Evolutionary conservation across 306 rosid genomes (phyloP).

Genomic region (Canavalia ensiformis): DNA sequence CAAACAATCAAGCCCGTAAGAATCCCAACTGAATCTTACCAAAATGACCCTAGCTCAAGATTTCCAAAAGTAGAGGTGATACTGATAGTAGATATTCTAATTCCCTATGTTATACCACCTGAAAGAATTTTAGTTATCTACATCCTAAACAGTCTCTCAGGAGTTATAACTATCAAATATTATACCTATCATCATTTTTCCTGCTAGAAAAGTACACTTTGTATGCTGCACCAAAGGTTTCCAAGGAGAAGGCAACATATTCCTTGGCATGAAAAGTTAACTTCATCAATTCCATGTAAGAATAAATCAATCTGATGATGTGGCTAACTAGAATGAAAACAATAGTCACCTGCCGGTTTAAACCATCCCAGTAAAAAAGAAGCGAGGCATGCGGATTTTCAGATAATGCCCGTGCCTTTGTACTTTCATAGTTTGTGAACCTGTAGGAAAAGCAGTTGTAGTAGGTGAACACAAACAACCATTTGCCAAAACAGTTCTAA

Average conservation of each 20-base stretch:
- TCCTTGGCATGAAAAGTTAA: slow-evolving; percentile 38
- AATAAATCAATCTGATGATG: slow-evolving; percentile 42
- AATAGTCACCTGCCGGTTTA: slow-evolving; percentile 77
- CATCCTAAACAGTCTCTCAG: not conserved
- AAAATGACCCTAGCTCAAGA: slow-evolving; percentile 20
- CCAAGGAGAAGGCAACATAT: slow-evolving; percentile 30
- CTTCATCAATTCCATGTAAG: slow-evolving; percentile 26
- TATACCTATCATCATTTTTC: slow-evolving; percentile 32
- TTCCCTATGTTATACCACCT: slow-evolving; percentile 38
- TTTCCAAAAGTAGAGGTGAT: slow-evolving; percentile 31
- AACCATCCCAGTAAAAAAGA: slow-evolving; percentile 92
- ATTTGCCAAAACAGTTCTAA: slow-evolving; percentile 40
- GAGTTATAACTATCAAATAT: slow-evolving; percentile 7
- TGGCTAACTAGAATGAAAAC: slow-evolving; percentile 39
- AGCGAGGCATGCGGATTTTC: slow-evolving; percentile 90
- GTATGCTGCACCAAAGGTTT: slow-evolving; percentile 28
- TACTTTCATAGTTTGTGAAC: slow-evolving; percentile 96
- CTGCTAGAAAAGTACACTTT: slow-evolving; percentile 34
- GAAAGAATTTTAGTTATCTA: slow-evolving; percentile 31
- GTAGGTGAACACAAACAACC: slow-evolving; percentile 44
- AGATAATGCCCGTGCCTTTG: slow-evolving; percentile 74
- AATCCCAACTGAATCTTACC: not conserved
- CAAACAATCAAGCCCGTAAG: slow-evolving; percentile 30
- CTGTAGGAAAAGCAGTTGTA: slow-evolving; percentile 56
- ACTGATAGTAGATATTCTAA: slow-evolving; percentile 29